These are phyloP conservation scores for Colletotrichum australisinense DNA, from an alignment of 2,329 filamentous ascomycete genomes.

Conservation along the genomic window DNA sequence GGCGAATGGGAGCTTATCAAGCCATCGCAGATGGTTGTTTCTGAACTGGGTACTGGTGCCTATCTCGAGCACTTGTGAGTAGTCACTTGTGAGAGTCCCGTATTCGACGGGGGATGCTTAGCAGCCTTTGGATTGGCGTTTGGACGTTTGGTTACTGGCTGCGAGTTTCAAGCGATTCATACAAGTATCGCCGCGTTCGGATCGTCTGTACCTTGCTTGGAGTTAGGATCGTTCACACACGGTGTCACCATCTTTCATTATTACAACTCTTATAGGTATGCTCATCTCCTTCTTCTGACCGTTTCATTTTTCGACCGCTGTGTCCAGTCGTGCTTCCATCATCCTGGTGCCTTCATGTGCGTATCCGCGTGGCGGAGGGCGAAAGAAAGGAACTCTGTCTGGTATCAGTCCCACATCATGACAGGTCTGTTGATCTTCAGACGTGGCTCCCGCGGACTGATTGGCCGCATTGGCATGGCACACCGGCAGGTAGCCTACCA, in stretches of 20 bases:
- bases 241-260: background rate
- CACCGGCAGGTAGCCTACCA: background rate
- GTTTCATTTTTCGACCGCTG: background rate
- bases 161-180: background rate
- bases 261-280: background rate
- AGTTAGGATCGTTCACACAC: too few relatives aligned
- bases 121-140: background rate
- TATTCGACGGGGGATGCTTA: background rate
- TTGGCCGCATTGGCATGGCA: background rate
- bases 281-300: background rate
- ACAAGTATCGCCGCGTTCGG: too few relatives aligned
- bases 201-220: too few relatives aligned
- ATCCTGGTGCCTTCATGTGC: background rate
- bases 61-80: background rate
- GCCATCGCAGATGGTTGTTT: slow-evolving; percentile 24
- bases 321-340: background rate
- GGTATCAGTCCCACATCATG: background rate
- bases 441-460: background rate
- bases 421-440: background rate
- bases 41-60: background rate
- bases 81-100: background rate
- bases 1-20: slow-evolving; percentile 23
- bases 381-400: background rate
- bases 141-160: background rate
- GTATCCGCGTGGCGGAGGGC: background rate